Percentiles rank a stretch among this genome's conserved stretches.
phyloP scores from a whole-genome alignment of 768 basidiomycete species.

The Tricholoma hemisulphureum region DNA sequence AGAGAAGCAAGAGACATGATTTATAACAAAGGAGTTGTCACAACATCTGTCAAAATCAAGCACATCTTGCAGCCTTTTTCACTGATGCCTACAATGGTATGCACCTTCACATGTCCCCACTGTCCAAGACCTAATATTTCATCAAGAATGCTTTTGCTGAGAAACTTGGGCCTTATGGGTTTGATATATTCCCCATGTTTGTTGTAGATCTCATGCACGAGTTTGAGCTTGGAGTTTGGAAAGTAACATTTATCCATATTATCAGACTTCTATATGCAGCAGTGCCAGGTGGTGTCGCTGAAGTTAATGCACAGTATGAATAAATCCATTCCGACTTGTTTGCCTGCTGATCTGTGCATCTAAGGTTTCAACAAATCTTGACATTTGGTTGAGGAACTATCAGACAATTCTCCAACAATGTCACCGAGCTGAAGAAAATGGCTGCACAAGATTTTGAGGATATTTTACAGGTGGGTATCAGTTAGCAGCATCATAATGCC shows the following conservation, averaged over 20 bases:
- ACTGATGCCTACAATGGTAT: conserved; percentile 19
- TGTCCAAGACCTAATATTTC: background rate
- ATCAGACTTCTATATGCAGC: conserved; percentile 24
- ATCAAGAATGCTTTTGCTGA: conserved; percentile 30
- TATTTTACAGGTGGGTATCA: conserved; percentile 18
- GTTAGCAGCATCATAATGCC: background rate
- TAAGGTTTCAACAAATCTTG: conserved; percentile 18
- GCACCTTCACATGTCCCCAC: no score
- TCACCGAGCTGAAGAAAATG: conserved; percentile 29
- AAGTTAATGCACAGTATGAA: conserved; percentile 1
- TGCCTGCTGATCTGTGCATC: background rate
- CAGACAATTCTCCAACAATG: conserved; percentile 25
- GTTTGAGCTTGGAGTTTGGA: conserved; percentile 37
- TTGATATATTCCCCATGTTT: conserved; percentile 26
- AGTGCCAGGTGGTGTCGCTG: background rate
- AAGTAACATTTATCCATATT: conserved; percentile 30
- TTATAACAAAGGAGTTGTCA: no score
- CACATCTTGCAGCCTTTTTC: conserved; percentile 16
- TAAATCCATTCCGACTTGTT: background rate
- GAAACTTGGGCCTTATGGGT: conserved; percentile 11
- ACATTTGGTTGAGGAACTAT: conserved; percentile 25
- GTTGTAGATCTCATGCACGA: conserved; percentile 35
- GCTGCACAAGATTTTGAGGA: conserved; percentile 37
- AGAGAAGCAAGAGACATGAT: no score
- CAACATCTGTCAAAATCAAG: no score